A percentile compares a stretch with the other conserved stretches of the same genome.
These are phyloP conservation scores for Uronychia setigera DNA, from an alignment of 73 alveolate genomes.

Conservation along the genomic window DNA sequence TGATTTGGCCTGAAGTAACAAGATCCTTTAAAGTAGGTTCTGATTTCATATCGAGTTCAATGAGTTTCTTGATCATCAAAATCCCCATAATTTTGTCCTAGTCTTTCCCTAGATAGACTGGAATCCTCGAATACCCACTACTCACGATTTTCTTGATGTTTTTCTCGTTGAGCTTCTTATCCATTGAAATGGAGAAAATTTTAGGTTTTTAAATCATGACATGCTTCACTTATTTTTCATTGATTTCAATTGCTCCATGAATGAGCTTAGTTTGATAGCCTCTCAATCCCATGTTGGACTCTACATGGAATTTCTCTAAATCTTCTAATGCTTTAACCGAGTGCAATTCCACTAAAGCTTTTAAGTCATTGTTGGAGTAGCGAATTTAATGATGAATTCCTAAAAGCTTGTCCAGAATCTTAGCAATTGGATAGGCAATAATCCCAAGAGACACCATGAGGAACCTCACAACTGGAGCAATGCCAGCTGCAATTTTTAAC, in stretches of 20 bases:
- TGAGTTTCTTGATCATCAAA: slow-evolving; percentile 42
- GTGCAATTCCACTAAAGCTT: slow-evolving; percentile 61
- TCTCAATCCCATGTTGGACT: slow-evolving; percentile 49
- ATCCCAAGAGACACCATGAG: slow-evolving; percentile 69
- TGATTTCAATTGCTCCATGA: slow-evolving; percentile 67
- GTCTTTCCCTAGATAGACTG: slow-evolving; percentile 59
- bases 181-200: slow-evolving; percentile 44
- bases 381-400: slow-evolving; percentile 64
- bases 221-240: slow-evolving; percentile 27
- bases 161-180: slow-evolving; percentile 32
- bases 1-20: slow-evolving; percentile 7
- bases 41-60: slow-evolving; percentile 42
- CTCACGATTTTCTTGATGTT: slow-evolving; percentile 32
- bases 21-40: slow-evolving; percentile 38
- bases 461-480: slow-evolving; percentile 87
- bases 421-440: slow-evolving; percentile 74
- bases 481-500: slow-evolving; percentile 89
- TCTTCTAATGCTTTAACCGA: slow-evolving; percentile 56
- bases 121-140: slow-evolving; percentile 69
- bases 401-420: slow-evolving; percentile 68
- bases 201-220: slow-evolving; percentile 60
- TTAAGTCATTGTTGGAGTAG: slow-evolving; percentile 53
- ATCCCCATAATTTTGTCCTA: slow-evolving; percentile 57
- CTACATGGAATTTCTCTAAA: slow-evolving; percentile 5
- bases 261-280: slow-evolving; percentile 45